A percentile compares a stretch with the other conserved stretches of the same genome.
Conservation (phyloP, 371 early-diverging fungal genomes). For the Apophysomyces elegans region DNA sequence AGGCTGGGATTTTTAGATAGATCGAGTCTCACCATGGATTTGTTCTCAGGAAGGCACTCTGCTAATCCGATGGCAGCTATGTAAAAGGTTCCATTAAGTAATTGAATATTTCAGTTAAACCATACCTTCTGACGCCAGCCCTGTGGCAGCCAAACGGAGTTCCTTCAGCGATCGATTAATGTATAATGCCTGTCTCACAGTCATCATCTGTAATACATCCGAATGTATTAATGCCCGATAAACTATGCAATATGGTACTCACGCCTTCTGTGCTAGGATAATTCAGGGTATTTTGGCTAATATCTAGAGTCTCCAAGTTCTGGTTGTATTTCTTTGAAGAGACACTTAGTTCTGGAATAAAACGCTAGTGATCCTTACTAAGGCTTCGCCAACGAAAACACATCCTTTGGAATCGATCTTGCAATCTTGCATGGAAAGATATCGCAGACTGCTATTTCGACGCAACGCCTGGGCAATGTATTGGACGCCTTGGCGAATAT, state of each 20-base stretch:
- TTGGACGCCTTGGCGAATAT: conserved; percentile 64
- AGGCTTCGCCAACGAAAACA: conserved; percentile 60
- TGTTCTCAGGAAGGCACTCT: conserved; percentile 80
- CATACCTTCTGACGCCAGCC: conserved; percentile 63
- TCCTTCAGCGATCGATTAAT: conserved; percentile 66
- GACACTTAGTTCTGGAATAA: conserved; percentile 13
- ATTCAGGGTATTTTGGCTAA: conserved; percentile 48
- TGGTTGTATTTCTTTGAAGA: conserved; percentile 51
- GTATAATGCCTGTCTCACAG: conserved; percentile 65
- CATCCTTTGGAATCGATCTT: conserved; percentile 61
- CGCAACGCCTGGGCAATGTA: conserved; percentile 66
- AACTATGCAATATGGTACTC: conserved; percentile 15
- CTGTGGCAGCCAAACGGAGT: conserved; percentile 67
- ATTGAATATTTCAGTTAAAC: not conserved
- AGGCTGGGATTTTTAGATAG: conserved; percentile 74
- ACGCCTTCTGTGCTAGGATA: conserved; percentile 52
- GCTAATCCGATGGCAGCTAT: conserved; percentile 76
- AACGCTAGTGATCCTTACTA: conserved; percentile 46
- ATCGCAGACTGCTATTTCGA: conserved; percentile 55
- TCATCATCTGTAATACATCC: conserved; percentile 38
- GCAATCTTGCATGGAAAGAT: conserved; percentile 57
- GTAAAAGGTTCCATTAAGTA: not conserved
- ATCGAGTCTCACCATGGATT: conserved; percentile 67
- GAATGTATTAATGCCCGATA: not conserved
- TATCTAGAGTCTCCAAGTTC: conserved; percentile 40